These are phyloP conservation scores for Epichloe coenophiala DNA, from an alignment of 2,329 filamentous ascomycete genomes.

Conservation along the genomic window DNA sequence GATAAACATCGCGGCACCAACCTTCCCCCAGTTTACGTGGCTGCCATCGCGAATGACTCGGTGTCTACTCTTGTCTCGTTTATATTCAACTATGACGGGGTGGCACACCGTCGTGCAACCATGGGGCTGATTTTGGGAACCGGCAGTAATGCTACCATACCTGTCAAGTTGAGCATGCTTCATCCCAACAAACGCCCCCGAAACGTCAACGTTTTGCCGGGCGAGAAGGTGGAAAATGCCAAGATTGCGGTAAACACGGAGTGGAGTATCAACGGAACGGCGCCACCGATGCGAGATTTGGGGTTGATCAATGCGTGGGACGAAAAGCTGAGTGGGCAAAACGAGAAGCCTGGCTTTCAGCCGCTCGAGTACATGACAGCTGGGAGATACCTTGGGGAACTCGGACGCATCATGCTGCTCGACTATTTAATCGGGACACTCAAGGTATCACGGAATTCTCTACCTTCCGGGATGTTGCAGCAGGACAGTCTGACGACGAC, in stretches of 20 bases:
- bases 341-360: constrained; percentile 62
- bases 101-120: constrained; percentile 47
- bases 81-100: constrained; percentile 54
- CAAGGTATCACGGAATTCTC: constrained; percentile 23
- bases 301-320: constrained; percentile 61
- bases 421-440: constrained; percentile 43
- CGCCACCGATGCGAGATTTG: constrained; percentile 49
- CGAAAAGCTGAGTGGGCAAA: constrained; percentile 47
- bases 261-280: constrained; percentile 68
- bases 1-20: constrained; percentile 28
- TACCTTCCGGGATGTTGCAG: constrained; percentile 42
- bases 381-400: constrained; percentile 64
- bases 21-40: constrained; percentile 56
- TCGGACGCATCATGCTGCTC: constrained; percentile 56
- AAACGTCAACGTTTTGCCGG: constrained; percentile 34
- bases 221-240: constrained; percentile 32
- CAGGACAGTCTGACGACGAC: constrained; percentile 56
- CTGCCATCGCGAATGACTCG: constrained; percentile 70
- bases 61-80: constrained; percentile 69
- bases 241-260: constrained; percentile 72
- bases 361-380: constrained; percentile 78
- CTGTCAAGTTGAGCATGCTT: constrained; percentile 49
- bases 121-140: constrained; percentile 78
- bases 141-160: constrained; percentile 69
- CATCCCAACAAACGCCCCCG: constrained; percentile 47